phyloP scores from a whole-genome alignment of 2,329 filamentous ascomycete genomes.

The Botrytis byssoidea region DNA sequence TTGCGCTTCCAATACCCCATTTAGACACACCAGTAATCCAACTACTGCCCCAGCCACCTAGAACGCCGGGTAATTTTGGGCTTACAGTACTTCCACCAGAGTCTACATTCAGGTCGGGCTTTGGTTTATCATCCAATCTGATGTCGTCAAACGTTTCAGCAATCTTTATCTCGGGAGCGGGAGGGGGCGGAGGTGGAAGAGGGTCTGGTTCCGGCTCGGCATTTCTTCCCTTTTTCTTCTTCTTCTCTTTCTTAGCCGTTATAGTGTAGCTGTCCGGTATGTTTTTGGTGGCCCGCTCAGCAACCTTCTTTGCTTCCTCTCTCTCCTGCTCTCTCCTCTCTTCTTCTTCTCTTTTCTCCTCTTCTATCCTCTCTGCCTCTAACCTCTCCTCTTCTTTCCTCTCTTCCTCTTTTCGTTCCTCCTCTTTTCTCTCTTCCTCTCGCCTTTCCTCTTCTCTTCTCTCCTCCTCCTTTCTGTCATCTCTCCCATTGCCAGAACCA shows the following conservation, averaged over 20 bases:
- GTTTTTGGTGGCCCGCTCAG: background rate
- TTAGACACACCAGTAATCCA: slow-evolving; percentile 52
- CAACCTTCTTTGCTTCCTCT: slow-evolving; percentile 30
- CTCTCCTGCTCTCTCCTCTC: slow-evolving; percentile 11
- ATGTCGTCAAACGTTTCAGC: slow-evolving; percentile 64
- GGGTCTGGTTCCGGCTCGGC: slow-evolving; percentile 37
- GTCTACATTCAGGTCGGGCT: slow-evolving; percentile 56
- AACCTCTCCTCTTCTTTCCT: slow-evolving; percentile 45
- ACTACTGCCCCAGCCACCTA: slow-evolving; percentile 60
- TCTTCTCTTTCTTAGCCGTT: slow-evolving; percentile 43
- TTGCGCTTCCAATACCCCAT: slow-evolving; percentile 39
- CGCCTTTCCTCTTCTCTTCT: slow-evolving; percentile 51
- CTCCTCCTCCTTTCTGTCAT: slow-evolving; percentile 40
- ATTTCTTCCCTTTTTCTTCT: slow-evolving; percentile 48
- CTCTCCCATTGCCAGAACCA: slow-evolving; percentile 39
- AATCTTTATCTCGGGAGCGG: slow-evolving; percentile 41
- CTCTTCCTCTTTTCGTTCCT: slow-evolving; percentile 43
- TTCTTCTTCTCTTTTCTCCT: slow-evolving; percentile 9
- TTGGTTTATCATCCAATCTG: slow-evolving; percentile 62
- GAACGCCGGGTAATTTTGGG: slow-evolving; percentile 43
- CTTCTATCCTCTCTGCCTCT: slow-evolving; percentile 57
- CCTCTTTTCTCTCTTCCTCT: slow-evolving; percentile 41
- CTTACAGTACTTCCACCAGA: slow-evolving; percentile 41
- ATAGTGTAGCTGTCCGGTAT: slow-evolving; percentile 2
- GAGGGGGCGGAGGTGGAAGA: slow-evolving; percentile 28